Evolutionary conservation across 1,139 yeast species (phyloP), one percentile per base, ranked within the genome.

Genomic region (Saccharomyces hybrid): DNA sequence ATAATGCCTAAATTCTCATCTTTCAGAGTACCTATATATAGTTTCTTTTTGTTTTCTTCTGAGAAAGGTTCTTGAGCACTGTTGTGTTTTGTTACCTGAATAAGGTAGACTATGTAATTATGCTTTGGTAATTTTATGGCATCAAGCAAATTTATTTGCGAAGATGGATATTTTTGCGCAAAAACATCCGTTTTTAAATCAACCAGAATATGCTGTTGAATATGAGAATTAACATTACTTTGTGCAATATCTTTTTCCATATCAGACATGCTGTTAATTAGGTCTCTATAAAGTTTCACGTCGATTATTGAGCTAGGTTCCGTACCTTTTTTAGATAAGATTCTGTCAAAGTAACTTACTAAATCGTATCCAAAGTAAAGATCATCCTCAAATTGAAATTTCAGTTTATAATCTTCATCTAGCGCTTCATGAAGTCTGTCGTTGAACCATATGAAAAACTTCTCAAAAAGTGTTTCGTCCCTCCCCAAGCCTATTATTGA

Each of bases 381-480:
- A 25, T 56, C 51, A 14, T 48, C 48, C 44, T 51, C 53, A 9
- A 57, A 27, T 31, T 53, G 47, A 23, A 58, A 32, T n/a, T 50
- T 55, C 7, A 55, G 53, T 27, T 54, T 55, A 55, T 63, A 59
- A 46, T 62, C 65, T 25, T 63, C 66, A 44, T 63, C 62, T 4
- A 60, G 52, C 19, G 55, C 48, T 32, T 55, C 60, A 46, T 54
- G 54, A 7, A 63, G 59, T 46, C 53, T 56, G 50, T 65, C 66
- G 11, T 58, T 52, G 28, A 65, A 53, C 69, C 69, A 65, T 2
- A 53, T 55, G 9, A 60, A 48, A 38, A 62, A 62, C 26, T 51
- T 48, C n/a, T 54, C 52, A 48, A 60, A 59, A 29, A 52, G 42
- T 23, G 11, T 14, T 41, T 51, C 53, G 14, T 51, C 44, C 9